Base-by-base conservation (phyloP, 805 yeast species). In the Cyberlindnera veronae region DNA sequence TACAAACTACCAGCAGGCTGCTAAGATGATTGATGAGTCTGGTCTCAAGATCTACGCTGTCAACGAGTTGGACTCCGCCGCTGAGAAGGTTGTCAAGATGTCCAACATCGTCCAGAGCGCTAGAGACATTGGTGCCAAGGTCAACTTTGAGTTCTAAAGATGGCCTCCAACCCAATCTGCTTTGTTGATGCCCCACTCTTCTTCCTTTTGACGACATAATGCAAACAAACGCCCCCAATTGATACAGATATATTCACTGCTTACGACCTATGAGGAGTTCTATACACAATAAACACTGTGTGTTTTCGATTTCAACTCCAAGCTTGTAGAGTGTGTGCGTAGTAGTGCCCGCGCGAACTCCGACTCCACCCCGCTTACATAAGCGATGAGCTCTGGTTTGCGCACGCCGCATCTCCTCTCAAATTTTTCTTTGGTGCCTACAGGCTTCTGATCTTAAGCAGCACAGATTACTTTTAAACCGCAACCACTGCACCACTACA, bases 61-160 rank as follows among this genome's bases (percentile, higher is more conserved):
- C 69, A 84, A 82, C 62, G 96, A 93, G 65, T 79, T 93, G 58
- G 99, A 93, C 69, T 86, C 87, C 53, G 99, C 99, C 61, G 99
- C 99, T 55, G 82, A 86, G 72, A 87, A 84, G 72, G 95, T 85
- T 54, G 96, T 90, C 51, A 77, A 81, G 65, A 77, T 90, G 66
- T 22, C 47, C 34, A 34, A 36, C 41, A 69, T 69, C 32, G 76
- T 67, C 36, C 55, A 67, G 55, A 61, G 65, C 54, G 77, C 74
- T 36, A 69, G 72, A 50, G 69, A 69, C 41, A 63, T 71, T 47
- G 73, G 72, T 50, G 72, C 71, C 48, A 67, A 70, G 53, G 74
- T 72, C 38, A 59, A 71, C 37, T 72, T 72, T 50, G 76, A 72
- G 63, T 64, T 72, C 42, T 50, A 41, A 47, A 10, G 6, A 14